A percentile compares a stretch with the other conserved stretches of the same genome.
Conservation (phyloP, 2,329 filamentous ascomycete genomes). For the Amphichorda felina region DNA sequence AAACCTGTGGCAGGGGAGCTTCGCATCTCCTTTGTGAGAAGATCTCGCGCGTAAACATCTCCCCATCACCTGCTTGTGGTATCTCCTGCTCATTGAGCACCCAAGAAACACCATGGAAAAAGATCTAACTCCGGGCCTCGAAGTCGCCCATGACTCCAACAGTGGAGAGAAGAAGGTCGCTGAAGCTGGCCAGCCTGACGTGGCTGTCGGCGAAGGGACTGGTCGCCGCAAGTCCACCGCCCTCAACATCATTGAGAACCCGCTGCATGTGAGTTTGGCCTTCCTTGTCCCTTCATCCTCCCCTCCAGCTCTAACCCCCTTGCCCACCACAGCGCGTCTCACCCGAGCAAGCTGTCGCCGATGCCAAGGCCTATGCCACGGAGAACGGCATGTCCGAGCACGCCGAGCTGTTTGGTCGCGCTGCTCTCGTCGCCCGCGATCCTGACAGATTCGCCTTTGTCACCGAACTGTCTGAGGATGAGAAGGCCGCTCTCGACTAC, state of each 20-base stretch:
- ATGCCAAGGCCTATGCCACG: slow-evolving; percentile 36
- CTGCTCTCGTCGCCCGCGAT: slow-evolving; percentile 15
- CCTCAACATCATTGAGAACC: slow-evolving; percentile 19
- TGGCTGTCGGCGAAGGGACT: no score
- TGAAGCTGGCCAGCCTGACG: no score
- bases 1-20: no score
- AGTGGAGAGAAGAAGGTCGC: no score
- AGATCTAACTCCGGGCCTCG: no score
- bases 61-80: no score
- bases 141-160: no score
- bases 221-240: slow-evolving; percentile 12
- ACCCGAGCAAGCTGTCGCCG: slow-evolving; percentile 9
- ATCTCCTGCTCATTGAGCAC: no score
- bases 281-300: not conserved
- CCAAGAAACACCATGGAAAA: no score
- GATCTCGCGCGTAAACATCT: no score
- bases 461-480: slow-evolving; percentile 10
- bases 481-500: slow-evolving; percentile 19
- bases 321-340: slow-evolving; percentile 11
- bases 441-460: slow-evolving; percentile 9
- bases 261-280: slow-evolving; percentile 15
- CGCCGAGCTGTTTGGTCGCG: slow-evolving; percentile 21
- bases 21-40: no score
- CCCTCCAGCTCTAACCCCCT: not conserved
- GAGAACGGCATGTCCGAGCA: slow-evolving; percentile 33